Conservation (phyloP, 306 rosid species). For the Prunus mongolica region DNA sequence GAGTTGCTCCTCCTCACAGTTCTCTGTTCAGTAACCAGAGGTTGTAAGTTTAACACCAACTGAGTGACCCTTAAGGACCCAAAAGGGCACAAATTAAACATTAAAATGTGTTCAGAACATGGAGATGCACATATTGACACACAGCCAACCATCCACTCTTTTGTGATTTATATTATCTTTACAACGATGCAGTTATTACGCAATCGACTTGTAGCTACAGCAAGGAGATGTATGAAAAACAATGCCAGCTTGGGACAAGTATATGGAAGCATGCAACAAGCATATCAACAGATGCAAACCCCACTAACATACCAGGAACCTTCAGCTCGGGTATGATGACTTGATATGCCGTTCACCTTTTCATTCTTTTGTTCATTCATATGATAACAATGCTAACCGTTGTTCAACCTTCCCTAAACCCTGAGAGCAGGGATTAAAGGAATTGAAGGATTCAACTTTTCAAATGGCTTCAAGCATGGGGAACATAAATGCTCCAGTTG, state of each 20-base stretch:
- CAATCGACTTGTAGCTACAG: slow-evolving; percentile 50
- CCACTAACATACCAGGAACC: slow-evolving; percentile 55
- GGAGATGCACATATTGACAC: background rate
- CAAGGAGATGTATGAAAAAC: slow-evolving; percentile 47
- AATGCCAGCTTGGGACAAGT: slow-evolving; percentile 62
- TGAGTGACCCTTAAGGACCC: background rate
- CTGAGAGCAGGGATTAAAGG: slow-evolving; percentile 54
- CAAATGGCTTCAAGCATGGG: slow-evolving; percentile 54
- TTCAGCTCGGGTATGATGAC: slow-evolving; percentile 40
- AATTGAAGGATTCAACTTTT: slow-evolving; percentile 59
- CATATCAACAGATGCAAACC: slow-evolving; percentile 69
- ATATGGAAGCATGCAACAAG: slow-evolving; percentile 69
- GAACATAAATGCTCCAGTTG: slow-evolving; percentile 40
- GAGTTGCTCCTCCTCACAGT: background rate
- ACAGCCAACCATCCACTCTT: background rate
- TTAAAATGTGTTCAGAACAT: background rate
- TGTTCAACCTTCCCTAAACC: slow-evolving; percentile 14
- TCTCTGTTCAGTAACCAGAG: background rate
- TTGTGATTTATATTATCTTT: slow-evolving; percentile 2
- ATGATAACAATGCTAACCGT: background rate
- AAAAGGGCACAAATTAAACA: background rate
- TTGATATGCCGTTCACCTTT: background rate
- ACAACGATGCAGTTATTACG: slow-evolving; percentile 48
- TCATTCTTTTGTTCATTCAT: background rate
- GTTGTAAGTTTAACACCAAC: background rate